A percentile compares a stretch with the other conserved stretches of the same genome.
phyloP scores from a whole-genome alignment of 208 protist genomes.

The Herpetomonas samuelpessoai region DNA sequence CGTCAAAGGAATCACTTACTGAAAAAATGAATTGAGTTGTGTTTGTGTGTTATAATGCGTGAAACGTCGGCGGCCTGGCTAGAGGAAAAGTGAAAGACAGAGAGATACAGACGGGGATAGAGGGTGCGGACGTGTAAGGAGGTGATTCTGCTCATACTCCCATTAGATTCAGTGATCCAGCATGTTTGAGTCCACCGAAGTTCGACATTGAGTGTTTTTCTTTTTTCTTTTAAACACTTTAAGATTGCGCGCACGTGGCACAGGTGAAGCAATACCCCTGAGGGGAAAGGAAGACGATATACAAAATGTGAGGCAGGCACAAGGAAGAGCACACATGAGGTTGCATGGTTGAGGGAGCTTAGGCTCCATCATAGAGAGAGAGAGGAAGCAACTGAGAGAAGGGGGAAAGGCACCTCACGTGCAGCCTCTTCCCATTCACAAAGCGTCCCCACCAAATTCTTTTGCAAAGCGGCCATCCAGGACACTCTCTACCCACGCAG shows the following conservation, averaged over 20 bases:
- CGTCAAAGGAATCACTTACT: too few species aligned
- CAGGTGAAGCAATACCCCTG: not conserved
- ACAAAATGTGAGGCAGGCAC: not conserved
- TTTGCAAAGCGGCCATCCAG: conserved; percentile 15
- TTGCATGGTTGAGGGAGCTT: too few species aligned
- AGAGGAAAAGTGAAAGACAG: too few species aligned
- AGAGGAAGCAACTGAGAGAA: too few species aligned
- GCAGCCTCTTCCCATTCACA: too few species aligned
- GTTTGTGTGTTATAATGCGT: not conserved
- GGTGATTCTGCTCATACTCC: conserved; percentile 1
- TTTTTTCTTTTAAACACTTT: conserved; percentile 8
- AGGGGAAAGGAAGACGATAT: conserved; percentile 1
- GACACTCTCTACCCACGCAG: conserved; percentile 48
- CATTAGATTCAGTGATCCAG: not conserved
- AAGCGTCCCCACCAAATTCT: not conserved
- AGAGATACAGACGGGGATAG: too few species aligned
- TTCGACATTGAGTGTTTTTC: conserved; percentile 3
- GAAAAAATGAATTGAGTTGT: not conserved
- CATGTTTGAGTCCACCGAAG: not conserved
- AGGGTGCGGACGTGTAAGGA: conserved; percentile 4
- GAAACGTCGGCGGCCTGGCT: too few species aligned
- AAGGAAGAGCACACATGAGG: too few species aligned
- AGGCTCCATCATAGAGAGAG: too few species aligned
- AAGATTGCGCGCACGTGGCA: not conserved
- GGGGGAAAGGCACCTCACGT: too few species aligned